Percentiles rank a stretch among this genome's conserved stretches.
Evolutionary conservation across 2,329 filamentous ascomycete genomes (phyloP).

Genomic region (Aureobasidium sp.): DNA sequence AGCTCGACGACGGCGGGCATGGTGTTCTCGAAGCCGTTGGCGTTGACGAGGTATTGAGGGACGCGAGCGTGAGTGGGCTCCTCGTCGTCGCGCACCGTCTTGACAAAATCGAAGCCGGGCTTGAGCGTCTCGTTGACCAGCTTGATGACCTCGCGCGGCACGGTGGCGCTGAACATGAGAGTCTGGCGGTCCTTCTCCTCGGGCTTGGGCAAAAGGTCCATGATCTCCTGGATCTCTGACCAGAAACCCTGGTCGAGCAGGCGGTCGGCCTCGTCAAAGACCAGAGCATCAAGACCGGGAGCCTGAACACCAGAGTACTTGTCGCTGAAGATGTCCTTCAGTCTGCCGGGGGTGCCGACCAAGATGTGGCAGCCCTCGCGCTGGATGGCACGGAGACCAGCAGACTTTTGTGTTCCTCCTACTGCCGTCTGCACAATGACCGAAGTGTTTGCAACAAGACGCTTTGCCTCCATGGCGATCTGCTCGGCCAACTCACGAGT

Average conservation of each 20-base stretch:
- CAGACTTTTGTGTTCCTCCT: constrained; percentile 74
- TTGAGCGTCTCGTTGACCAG: constrained; percentile 76
- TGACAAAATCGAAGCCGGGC: constrained; percentile 77
- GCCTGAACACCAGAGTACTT: constrained; percentile 55
- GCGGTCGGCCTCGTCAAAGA: constrained; percentile 62
- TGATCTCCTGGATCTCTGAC: constrained; percentile 43
- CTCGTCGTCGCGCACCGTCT: constrained; percentile 79
- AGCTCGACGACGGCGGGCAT: constrained; percentile 74
- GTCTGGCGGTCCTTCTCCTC: constrained; percentile 68
- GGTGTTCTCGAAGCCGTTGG: constrained; percentile 65
- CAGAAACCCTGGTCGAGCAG: constrained; percentile 54
- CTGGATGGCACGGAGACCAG: constrained; percentile 62
- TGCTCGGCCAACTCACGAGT: constrained; percentile 59
- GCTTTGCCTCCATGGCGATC: constrained; percentile 64
- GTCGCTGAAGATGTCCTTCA: constrained; percentile 74
- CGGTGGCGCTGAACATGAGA: constrained; percentile 90
- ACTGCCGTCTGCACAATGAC: constrained; percentile 73
- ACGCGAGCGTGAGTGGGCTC: constrained; percentile 77
- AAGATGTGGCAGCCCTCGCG: constrained; percentile 77
- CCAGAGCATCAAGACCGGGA: constrained; percentile 51
- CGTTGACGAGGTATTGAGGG: constrained; percentile 66
- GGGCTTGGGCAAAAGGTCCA: constrained; percentile 53
- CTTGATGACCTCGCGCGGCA: constrained; percentile 72
- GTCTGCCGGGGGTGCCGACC: constrained; percentile 81
- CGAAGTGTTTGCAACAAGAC: constrained; percentile 57